Conservation (phyloP, 2,329 filamentous ascomycete genomes). For the Zymoseptoria ardabiliae region DNA sequence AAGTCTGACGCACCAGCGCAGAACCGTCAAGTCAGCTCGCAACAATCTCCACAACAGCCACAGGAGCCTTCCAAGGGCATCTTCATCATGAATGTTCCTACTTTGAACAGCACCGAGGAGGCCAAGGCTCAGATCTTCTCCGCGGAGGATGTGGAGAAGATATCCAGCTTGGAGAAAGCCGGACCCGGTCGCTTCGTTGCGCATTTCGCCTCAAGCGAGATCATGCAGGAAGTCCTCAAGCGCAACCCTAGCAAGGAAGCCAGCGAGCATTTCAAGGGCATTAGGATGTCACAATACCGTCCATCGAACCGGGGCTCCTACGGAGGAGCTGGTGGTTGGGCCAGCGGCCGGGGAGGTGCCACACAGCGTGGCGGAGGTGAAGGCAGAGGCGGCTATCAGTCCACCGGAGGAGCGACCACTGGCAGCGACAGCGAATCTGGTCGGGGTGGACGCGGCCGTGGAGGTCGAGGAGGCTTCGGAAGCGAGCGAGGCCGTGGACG, state of each 20-base stretch:
- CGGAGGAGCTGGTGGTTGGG: slow-evolving; percentile 52
- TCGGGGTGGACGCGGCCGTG: slow-evolving; percentile 47
- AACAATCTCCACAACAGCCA: slow-evolving; percentile 21
- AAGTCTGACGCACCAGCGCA: slow-evolving; percentile 46
- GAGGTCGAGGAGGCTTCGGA: slow-evolving; percentile 41
- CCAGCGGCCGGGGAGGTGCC: slow-evolving; percentile 56
- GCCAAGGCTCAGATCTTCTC: slow-evolving; percentile 67
- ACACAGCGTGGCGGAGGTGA: slow-evolving; percentile 51
- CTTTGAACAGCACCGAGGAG: slow-evolving; percentile 63
- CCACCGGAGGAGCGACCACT: slow-evolving; percentile 27
- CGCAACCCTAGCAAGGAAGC: slow-evolving; percentile 61
- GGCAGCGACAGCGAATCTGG: slow-evolving; percentile 65
- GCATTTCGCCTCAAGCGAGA: slow-evolving; percentile 71
- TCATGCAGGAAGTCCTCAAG: slow-evolving; percentile 71
- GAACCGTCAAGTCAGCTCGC: slow-evolving; percentile 25
- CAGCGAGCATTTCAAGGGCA: slow-evolving; percentile 56
- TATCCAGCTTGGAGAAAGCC: slow-evolving; percentile 61
- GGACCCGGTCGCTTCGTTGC: slow-evolving; percentile 77
- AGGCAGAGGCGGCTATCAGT: slow-evolving; percentile 27
- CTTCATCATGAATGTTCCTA: slow-evolving; percentile 60
- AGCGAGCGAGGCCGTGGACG: slow-evolving; percentile 50
- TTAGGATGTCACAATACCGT: slow-evolving; percentile 49
- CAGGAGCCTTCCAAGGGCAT: slow-evolving; percentile 62
- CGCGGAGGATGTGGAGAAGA: slow-evolving; percentile 75
- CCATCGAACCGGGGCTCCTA: slow-evolving; percentile 45